Conservation (phyloP, 176 grass and related monocot species). For the Avena atlantica region DNA sequence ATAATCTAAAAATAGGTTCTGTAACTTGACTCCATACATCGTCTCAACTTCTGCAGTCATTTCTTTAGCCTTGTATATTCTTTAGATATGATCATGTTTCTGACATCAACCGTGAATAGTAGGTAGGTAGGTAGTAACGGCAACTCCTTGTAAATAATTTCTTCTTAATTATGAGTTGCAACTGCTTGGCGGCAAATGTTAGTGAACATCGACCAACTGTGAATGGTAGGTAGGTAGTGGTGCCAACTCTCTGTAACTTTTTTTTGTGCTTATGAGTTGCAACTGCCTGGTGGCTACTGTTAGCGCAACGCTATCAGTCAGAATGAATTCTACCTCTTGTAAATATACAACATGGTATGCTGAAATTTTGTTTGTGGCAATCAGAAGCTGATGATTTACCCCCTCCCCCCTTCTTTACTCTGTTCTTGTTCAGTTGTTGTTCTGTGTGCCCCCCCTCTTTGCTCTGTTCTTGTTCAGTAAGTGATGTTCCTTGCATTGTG, state of each 20-base stretch:
- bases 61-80: neutral
- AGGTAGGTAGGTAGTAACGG: neutral
- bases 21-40: neutral
- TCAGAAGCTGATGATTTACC: no score
- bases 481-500: neutral
- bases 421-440: neutral
- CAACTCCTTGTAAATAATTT: neutral
- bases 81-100: neutral
- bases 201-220: neutral
- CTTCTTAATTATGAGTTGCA: neutral
- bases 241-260: no score
- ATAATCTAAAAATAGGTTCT: neutral
- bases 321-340: neutral
- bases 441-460: no score
- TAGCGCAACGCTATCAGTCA: neutral
- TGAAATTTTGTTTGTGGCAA: slow-evolving; percentile 15
- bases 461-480: neutral
- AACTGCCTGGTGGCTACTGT: neutral
- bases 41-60: slow-evolving; percentile 6
- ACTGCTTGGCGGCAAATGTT: neutral
- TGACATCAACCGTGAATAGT: slow-evolving; percentile 27
- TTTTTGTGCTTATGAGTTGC: neutral
- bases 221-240: no score
- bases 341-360: slow-evolving; percentile 21
- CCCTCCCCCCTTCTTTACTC: no score